A percentile compares a stretch with the other conserved stretches of the same genome.
Evolutionary conservation across 1,139 yeast genomes (phyloP).

Genomic region (Yarrowia galli): DNA sequence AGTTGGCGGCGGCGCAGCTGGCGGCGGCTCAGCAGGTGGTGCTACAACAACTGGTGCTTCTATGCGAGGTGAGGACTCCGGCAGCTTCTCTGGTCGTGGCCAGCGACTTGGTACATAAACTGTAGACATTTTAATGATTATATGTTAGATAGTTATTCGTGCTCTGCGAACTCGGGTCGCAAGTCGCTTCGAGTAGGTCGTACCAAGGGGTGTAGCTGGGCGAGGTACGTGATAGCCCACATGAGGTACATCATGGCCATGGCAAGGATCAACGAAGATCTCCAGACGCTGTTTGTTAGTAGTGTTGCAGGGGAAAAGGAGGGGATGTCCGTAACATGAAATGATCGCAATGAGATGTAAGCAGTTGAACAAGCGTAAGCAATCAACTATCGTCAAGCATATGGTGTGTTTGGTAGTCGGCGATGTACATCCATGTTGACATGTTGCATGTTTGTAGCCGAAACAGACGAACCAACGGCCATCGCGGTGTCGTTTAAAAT

Average conservation of each 20-base stretch:
- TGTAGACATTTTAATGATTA: conserved; percentile 21
- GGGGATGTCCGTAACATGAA: too few relatives aligned
- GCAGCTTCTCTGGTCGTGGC: conserved; percentile 7
- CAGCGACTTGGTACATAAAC: conserved; percentile 35
- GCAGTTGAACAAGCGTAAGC: neutral
- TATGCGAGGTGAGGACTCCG: neutral
- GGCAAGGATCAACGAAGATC: conserved; percentile 83
- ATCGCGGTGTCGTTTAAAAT: neutral
- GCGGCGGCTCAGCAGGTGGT: neutral
- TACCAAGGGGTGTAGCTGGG: conserved; percentile 78
- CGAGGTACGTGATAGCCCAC: conserved; percentile 70
- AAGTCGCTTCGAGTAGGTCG: conserved; percentile 74
- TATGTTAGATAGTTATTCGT: conserved; percentile 39
- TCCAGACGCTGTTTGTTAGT: conserved; percentile 69
- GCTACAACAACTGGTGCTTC: conserved; percentile 23
- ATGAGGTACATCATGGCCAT: conserved; percentile 88
- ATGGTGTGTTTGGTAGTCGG: too few relatives aligned
- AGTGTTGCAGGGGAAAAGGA: neutral
- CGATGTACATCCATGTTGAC: neutral
- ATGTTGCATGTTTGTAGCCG: neutral
- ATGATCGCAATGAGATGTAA: too few relatives aligned
- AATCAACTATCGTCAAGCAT: neutral
- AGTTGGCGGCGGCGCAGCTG: neutral
- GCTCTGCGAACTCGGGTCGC: conserved; percentile 65
- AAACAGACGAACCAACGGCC: neutral